These are phyloP conservation scores for Solanum okadae DNA, from an alignment of 257 asterid genomes.

Conservation along the genomic window DNA sequence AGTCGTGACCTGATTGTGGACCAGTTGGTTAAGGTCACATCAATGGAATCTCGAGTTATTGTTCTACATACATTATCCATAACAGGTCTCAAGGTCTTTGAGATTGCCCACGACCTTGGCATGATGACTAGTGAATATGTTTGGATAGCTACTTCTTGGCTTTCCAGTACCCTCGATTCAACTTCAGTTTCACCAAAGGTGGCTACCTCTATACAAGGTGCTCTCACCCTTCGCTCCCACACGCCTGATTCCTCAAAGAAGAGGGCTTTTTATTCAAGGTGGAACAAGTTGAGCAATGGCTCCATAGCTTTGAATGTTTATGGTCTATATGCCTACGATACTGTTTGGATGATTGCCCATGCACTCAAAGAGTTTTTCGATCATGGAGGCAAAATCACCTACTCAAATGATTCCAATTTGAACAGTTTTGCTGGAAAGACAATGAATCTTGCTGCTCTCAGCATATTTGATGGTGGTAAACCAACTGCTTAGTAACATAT, in stretches of 20 bases:
- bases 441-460: slow-evolving; percentile 48
- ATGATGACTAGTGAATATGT: slow-evolving; percentile 75
- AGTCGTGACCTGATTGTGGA: slow-evolving; percentile 23
- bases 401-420: slow-evolving; percentile 40
- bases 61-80: slow-evolving; percentile 41
- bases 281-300: slow-evolving; percentile 53
- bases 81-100: slow-evolving; percentile 42
- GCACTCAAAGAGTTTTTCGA: slow-evolving; percentile 49
- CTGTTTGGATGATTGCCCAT: slow-evolving; percentile 65
- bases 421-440: slow-evolving; percentile 19
- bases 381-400: slow-evolving; percentile 47
- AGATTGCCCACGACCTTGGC: slow-evolving; percentile 44
- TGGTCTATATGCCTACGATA: slow-evolving; percentile 74
- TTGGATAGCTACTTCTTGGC: slow-evolving; percentile 82
- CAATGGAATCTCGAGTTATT: slow-evolving; percentile 63
- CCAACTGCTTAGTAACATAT: slow-evolving; percentile 34
- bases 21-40: slow-evolving; percentile 27
- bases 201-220: slow-evolving; percentile 50
- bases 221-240: slow-evolving; percentile 54
- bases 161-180: slow-evolving; percentile 64
- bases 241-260: slow-evolving; percentile 48
- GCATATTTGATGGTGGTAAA: slow-evolving; percentile 57
- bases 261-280: slow-evolving; percentile 37
- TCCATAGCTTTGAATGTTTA: slow-evolving; percentile 51
- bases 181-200: slow-evolving; percentile 9